phyloP scores from a whole-genome alignment of 2,329 filamentous ascomycete genomes.

The Colletotrichum liriopes region DNA sequence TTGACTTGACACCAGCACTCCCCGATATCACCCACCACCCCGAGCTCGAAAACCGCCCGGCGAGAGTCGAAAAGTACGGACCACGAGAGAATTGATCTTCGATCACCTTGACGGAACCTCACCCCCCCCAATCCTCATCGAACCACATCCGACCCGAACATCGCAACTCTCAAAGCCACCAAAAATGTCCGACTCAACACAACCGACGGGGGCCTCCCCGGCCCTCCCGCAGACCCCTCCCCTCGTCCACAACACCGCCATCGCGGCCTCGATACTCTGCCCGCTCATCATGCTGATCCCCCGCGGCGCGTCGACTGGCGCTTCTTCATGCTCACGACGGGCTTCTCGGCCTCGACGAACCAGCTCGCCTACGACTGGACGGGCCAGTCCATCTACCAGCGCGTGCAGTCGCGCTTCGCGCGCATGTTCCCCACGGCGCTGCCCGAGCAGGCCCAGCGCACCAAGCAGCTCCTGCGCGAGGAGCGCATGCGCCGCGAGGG shows the following conservation, averaged over 20 bases:
- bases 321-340: conserved; percentile 64
- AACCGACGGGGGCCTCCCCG: conserved; percentile 8
- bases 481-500: conserved; percentile 50
- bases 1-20: conserved; percentile 8
- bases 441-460: conserved; percentile 68
- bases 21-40: background rate
- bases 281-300: conserved; percentile 65
- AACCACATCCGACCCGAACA: background rate
- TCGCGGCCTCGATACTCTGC: conserved; percentile 63
- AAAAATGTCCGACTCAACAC: conserved; percentile 36
- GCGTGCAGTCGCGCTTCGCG: conserved; percentile 60
- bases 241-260: conserved; percentile 63
- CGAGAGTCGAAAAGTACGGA: background rate
- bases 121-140: background rate
- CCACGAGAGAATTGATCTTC: background rate
- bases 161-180: background rate
- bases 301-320: conserved; percentile 68
- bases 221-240: conserved; percentile 47
- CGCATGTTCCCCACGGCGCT: conserved; percentile 68
- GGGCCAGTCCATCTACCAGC: conserved; percentile 66
- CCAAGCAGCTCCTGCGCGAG: conserved; percentile 59
- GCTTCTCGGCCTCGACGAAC: conserved; percentile 68
- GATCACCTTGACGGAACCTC: background rate
- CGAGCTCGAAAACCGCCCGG: background rate
- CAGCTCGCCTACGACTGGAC: conserved; percentile 72